Percentiles rank a stretch among this genome's conserved stretches.
phyloP scores from a whole-genome alignment of 192 early-diverging fungal species.

The Backusella liffmaniae region DNA sequence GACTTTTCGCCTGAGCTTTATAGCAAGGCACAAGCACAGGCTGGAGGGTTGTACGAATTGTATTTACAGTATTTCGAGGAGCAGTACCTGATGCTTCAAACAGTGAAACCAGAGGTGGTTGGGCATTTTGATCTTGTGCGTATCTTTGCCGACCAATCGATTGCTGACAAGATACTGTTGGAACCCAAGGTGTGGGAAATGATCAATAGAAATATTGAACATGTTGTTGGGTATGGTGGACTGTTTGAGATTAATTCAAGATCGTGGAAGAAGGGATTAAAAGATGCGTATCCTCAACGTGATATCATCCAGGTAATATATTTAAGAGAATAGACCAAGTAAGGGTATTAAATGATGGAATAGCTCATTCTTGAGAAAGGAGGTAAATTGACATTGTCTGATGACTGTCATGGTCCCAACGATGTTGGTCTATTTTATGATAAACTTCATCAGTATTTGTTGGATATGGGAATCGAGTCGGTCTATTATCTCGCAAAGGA shows the following conservation, averaged over 20 bases:
- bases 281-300: conserved; percentile 83
- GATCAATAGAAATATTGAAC: conserved; percentile 81
- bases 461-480: conserved; percentile 55
- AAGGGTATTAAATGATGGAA: no score
- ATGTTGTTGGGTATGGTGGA: conserved; percentile 75
- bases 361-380: conserved; percentile 61
- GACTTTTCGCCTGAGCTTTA: conserved; percentile 76
- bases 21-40: conserved; percentile 41
- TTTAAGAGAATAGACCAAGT: neutral
- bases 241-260: conserved; percentile 94
- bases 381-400: conserved; percentile 82
- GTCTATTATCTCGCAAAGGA: conserved; percentile 50
- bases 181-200: conserved; percentile 40
- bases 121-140: conserved; percentile 96
- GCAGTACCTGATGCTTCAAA: conserved; percentile 74
- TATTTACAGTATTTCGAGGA: conserved; percentile 86
- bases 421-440: conserved; percentile 89
- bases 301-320: conserved; percentile 71
- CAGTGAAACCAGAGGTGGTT: conserved; percentile 78
- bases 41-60: conserved; percentile 35
- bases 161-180: conserved; percentile 17
- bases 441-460: conserved; percentile 67
- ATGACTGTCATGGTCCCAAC: conserved; percentile 90
- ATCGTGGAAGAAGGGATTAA: conserved; percentile 88
- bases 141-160: conserved; percentile 62